Conservation (phyloP, 2,329 filamentous ascomycete species). For the Talaromyces sp. region DNA sequence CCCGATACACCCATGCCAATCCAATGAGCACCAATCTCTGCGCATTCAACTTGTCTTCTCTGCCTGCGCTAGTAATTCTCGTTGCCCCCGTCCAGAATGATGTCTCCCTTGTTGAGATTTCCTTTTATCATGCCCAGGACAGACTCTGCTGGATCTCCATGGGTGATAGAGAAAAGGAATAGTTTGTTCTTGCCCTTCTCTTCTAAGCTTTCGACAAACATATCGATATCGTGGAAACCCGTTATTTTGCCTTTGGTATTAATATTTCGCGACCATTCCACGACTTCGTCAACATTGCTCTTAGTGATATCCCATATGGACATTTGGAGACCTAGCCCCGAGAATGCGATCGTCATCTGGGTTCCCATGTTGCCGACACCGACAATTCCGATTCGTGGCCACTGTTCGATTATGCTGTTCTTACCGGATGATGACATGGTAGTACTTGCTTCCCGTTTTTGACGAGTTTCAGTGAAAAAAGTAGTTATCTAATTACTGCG, state of each 20-base stretch:
- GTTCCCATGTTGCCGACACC: slow-evolving; percentile 47
- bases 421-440: not conserved
- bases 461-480: too few relatives aligned
- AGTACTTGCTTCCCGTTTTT: not conserved
- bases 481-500: too few relatives aligned
- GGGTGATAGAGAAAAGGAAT: slow-evolving; percentile 46
- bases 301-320: slow-evolving; percentile 42
- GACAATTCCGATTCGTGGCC: slow-evolving; percentile 41
- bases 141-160: slow-evolving; percentile 41
- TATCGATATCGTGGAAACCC: slow-evolving; percentile 37
- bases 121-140: slow-evolving; percentile 48
- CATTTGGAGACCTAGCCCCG: slow-evolving; percentile 41
- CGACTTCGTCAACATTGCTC: slow-evolving; percentile 37
- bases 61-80: slow-evolving; percentile 69
- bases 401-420: not conserved
- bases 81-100: slow-evolving; percentile 70
- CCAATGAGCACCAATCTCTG: slow-evolving; percentile 62
- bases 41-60: slow-evolving; percentile 60
- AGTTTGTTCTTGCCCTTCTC: slow-evolving; percentile 29
- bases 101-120: slow-evolving; percentile 62
- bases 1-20: slow-evolving; percentile 70
- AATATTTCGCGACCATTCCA: slow-evolving; percentile 25
- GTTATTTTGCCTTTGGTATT: slow-evolving; percentile 33
- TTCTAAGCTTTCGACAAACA: slow-evolving; percentile 37
- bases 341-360: slow-evolving; percentile 47